Percentiles rank a stretch among this genome's conserved stretches.
Evolutionary conservation across 495 filamentous ascomycete genomes (phyloP).

Genomic region (Daldinia bambusicola): DNA sequence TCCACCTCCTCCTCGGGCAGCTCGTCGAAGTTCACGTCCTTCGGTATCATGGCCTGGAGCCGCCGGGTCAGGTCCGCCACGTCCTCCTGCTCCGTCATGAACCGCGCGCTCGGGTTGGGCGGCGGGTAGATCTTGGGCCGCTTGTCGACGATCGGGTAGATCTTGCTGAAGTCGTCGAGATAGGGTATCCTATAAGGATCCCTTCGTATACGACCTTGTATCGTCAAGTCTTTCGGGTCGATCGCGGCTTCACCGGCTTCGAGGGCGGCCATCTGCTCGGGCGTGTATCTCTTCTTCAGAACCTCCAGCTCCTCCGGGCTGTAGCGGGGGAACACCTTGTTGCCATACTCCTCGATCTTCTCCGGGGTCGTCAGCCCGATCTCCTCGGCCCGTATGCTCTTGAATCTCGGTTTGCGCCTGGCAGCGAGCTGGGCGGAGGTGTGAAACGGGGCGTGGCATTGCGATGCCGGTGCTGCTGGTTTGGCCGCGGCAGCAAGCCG

Average conservation of each 20-base stretch:
- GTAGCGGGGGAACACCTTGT: constrained; percentile 69
- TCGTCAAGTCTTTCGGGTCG: constrained; percentile 77
- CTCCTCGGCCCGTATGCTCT: constrained; percentile 56
- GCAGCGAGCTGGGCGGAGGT: constrained; percentile 54
- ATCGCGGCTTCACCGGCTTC: constrained; percentile 86
- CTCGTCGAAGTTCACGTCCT: constrained; percentile 54
- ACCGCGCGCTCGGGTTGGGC: constrained; percentile 66
- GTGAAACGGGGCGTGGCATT: constrained; percentile 56
- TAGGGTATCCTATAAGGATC: constrained; percentile 81
- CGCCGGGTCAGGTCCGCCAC: constrained; percentile 66
- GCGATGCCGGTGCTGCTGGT: constrained; percentile 35
- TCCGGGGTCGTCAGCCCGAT: constrained; percentile 55
- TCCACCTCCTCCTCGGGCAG: constrained; percentile 42
- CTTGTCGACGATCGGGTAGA: constrained; percentile 79
- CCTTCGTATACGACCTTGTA: constrained; percentile 71
- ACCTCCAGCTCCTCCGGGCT: constrained; percentile 71
- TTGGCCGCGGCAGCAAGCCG: constrained; percentile 43
- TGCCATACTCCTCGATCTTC: constrained; percentile 55
- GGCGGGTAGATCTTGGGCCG: constrained; percentile 47
- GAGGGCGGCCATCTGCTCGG: constrained; percentile 84
- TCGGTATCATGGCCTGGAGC: constrained; percentile 62
- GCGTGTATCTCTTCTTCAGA: constrained; percentile 75
- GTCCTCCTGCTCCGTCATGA: constrained; percentile 68
- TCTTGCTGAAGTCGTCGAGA: constrained; percentile 83
- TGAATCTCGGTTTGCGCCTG: constrained; percentile 55